Base-by-base conservation (phyloP, 495 filamentous ascomycete genomes). In the Extremus antarcticus region DNA sequence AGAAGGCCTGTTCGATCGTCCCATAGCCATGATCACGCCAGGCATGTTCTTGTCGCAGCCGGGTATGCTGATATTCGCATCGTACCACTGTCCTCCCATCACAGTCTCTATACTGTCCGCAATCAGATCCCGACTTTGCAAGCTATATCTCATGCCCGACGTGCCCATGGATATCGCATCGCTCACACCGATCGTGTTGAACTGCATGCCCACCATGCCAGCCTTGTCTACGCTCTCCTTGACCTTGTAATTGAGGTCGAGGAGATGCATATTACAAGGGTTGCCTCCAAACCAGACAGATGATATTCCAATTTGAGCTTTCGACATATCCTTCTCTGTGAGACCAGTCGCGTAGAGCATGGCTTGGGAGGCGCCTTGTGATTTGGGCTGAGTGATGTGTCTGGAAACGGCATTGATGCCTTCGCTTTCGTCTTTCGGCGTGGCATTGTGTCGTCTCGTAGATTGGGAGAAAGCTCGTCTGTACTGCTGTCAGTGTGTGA, bases 31-130 rank as follows among this genome's bases (percentile, higher is more conserved):
- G 56, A 96, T 72, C 35, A 96, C 92, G 72, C 92, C 92, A 7
- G 92, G 92, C 94, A 98, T 96, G 72, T 98, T 98, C 83, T 98
- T 98, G 77, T 98, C 94, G 70, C 92, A 98, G 40, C 92, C 92
- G n/a, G 92, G 92, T 63, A 98, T 87, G 19, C 88, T 94, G 66
- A 98, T 88, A 68, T 97, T 97, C 65, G 87, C 92, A 70, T 98
- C 92, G 68, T 98, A 98, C 94, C 92, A 98, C 76, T 98, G 92
- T 13, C 88, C 92, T 47, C 88, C 81, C 92, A 98, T 98, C 40
- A 97, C 92, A 7, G 94, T 97, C 78, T 98, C 94, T 62, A 98
- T 92, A 32, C 86, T 90, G 71, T 98, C 94, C 58, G 92, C 92
- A 65, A 98, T 98, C 58, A 98, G 75, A 67, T 98, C 92, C 66